These are phyloP conservation scores for Phytophthora crassamura DNA, from an alignment of 352 stramenopile genomes.

Conservation along the genomic window DNA sequence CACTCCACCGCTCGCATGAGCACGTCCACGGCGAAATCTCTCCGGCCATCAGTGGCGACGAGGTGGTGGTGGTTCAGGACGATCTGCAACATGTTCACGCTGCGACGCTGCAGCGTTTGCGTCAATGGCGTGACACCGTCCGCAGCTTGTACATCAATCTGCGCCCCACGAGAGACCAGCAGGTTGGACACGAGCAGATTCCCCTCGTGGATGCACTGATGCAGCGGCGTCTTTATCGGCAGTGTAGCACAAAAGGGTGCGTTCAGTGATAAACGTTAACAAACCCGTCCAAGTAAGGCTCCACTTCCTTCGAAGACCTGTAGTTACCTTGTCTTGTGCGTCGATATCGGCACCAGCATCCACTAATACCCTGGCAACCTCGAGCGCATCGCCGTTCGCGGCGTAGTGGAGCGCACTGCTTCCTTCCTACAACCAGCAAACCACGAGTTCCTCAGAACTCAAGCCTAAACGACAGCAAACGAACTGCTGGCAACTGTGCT, in stretches of 20 bases:
- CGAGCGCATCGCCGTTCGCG: constrained; percentile 24
- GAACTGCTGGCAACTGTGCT: background rate
- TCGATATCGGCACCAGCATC: constrained; percentile 14
- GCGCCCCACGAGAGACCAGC: constrained; percentile 19
- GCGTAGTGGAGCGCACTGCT: constrained; percentile 24
- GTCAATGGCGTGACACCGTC: constrained; percentile 13
- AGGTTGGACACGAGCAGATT: constrained; percentile 25
- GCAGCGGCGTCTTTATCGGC: constrained; percentile 33
- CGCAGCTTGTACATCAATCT: constrained; percentile 21
- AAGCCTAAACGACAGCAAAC: background rate
- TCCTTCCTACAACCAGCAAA: constrained; percentile 25
- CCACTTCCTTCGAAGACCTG: no score
- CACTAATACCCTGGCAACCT: constrained; percentile 21
- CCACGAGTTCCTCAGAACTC: no score
- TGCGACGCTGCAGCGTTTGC: constrained; percentile 11
- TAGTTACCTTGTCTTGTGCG: constrained; percentile 21
- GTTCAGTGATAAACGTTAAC: background rate
- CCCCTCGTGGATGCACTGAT: constrained; percentile 26
- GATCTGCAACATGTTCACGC: constrained; percentile 27
- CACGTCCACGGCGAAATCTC: constrained; percentile 17
- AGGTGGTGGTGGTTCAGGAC: constrained; percentile 36
- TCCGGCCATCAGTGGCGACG: constrained; percentile 21
- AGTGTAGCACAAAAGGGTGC: background rate
- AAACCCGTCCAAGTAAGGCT: no score
- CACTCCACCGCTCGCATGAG: constrained; percentile 14